These are phyloP conservation scores for Botrytis medusae DNA, from an alignment of 2,329 filamentous ascomycete genomes.

Conservation along the genomic window DNA sequence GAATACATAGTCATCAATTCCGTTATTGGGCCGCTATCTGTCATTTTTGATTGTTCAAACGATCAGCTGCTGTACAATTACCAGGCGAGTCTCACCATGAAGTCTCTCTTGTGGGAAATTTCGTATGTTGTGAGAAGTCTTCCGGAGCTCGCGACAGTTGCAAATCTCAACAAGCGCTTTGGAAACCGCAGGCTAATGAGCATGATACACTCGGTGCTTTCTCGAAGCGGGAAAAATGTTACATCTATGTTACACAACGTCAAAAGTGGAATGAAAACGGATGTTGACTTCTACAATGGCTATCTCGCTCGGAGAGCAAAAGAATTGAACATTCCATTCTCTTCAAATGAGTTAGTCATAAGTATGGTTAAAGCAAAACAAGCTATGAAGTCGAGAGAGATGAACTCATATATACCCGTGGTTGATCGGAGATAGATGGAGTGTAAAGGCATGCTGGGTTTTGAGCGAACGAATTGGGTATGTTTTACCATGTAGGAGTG, in stretches of 20 bases:
- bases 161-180: constrained; percentile 56
- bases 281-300: constrained; percentile 84
- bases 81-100: constrained; percentile 63
- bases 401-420: constrained; percentile 36
- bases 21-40: constrained; percentile 78
- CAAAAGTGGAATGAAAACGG: constrained; percentile 60
- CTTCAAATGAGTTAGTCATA: constrained; percentile 71
- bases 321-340: constrained; percentile 69
- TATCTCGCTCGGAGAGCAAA: constrained; percentile 76
- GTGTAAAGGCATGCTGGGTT: neutral
- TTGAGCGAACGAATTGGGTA: neutral
- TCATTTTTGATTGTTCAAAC: constrained; percentile 75
- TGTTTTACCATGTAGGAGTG: constrained; percentile 4
- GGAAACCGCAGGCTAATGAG: constrained; percentile 60
- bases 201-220: constrained; percentile 55
- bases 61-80: constrained; percentile 68
- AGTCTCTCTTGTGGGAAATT: constrained; percentile 73
- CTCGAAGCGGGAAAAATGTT: constrained; percentile 54
- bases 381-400: constrained; percentile 31
- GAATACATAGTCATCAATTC: constrained; percentile 74
- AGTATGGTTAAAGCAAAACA: constrained; percentile 72
- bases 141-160: constrained; percentile 67
- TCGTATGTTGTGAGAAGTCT: constrained; percentile 67
- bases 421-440: constrained; percentile 12
- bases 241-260: constrained; percentile 65